Evolutionary conservation across 2,329 filamentous ascomycete species (phyloP), one percentile per base, ranked within the genome.

Genomic region (Alternaria gaisen): DNA sequence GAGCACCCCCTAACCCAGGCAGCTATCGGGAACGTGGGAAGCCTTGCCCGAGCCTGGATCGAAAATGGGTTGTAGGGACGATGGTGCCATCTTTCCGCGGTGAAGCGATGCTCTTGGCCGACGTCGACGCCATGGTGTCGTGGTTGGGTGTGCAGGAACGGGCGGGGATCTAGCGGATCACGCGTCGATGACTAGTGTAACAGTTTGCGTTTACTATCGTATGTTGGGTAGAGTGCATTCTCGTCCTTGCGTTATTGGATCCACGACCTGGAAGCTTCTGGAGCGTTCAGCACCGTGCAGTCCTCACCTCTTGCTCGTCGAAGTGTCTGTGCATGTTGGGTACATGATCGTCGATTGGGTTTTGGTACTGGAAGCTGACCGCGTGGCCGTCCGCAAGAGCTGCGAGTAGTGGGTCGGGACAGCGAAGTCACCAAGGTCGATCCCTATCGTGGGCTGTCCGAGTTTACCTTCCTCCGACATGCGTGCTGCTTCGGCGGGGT

Each of bases 401-500:
- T 34, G 10, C 32, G 32, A 34, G 32, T 12, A 34, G 32, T 34
- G 8, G 32, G 32, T 34, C 32, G 32, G 10, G 32, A 34, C 32
- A 34, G 32, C 32, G 9, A 34, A 34, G 32, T 34, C 32, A 34
- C 32, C 32, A 34, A 34, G 32, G 32, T 12, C 32, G 10, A 34
- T 34, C 32, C 32, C 32, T 34, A 34, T 34, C 32, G 32, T 34
- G 32, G 32, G 32, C 32, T 34, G 32, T 34, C 32, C 32, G 9
- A 34, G 32, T 34, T 34, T 10, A 34, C 9, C 10, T 34, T 34
- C 32, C 32, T 34, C 12, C 10, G 28, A 8, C 10, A 30, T 10
- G 28, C 28, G 64, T 65, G 41, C 58, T 64, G 44, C 59, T 63
- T 53, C 61, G 60, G 9, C 48, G 64, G 50, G 22, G 38, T 34